A percentile compares a stretch with the other conserved stretches of the same genome.
These are phyloP conservation scores for Cadophora sp. DNA, from an alignment of 2,329 filamentous ascomycete genomes.

Conservation along the genomic window DNA sequence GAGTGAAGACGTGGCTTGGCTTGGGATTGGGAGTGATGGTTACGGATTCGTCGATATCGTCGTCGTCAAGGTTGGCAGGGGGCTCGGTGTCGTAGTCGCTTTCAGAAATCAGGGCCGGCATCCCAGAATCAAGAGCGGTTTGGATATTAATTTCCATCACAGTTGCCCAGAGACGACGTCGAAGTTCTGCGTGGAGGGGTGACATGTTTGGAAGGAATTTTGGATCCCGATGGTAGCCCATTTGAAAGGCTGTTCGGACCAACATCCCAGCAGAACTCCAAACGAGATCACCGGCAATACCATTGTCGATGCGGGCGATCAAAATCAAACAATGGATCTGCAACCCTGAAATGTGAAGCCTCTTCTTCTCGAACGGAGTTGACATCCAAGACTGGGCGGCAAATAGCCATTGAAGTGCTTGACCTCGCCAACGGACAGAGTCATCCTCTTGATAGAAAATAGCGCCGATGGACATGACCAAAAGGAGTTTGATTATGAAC, in stretches of 20 bases:
- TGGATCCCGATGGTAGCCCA: constrained; percentile 66
- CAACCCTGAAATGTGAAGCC: constrained; percentile 55
- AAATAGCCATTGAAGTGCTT: constrained; percentile 38
- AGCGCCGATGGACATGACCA: constrained; percentile 39
- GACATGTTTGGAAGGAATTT: constrained; percentile 56
- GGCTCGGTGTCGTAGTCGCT: constrained; percentile 58
- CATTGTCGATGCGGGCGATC: constrained; percentile 56
- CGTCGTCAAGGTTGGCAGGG: constrained; percentile 60
- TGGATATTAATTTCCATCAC: constrained; percentile 62
- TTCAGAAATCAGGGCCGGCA: constrained; percentile 54
- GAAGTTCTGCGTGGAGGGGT: constrained; percentile 57
- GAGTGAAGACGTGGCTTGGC: constrained; percentile 48
- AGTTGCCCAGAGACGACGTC: constrained; percentile 62
- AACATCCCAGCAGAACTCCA: constrained; percentile 60
- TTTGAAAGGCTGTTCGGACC: constrained; percentile 61
- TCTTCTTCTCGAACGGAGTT: constrained; percentile 52
- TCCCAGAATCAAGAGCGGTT: constrained; percentile 57
- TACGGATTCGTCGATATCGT: constrained; percentile 52
- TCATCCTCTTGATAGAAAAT: constrained; percentile 35
- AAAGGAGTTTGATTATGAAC: constrained; percentile 36
- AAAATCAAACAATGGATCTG: constrained; percentile 61
- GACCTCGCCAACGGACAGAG: constrained; percentile 17
- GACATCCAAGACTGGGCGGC: constrained; percentile 38
- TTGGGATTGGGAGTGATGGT: constrained; percentile 35
- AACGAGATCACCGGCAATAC: constrained; percentile 56